phyloP scores from a whole-genome alignment of 2,329 filamentous ascomycete species.

The Bipolaris victoriae region DNA sequence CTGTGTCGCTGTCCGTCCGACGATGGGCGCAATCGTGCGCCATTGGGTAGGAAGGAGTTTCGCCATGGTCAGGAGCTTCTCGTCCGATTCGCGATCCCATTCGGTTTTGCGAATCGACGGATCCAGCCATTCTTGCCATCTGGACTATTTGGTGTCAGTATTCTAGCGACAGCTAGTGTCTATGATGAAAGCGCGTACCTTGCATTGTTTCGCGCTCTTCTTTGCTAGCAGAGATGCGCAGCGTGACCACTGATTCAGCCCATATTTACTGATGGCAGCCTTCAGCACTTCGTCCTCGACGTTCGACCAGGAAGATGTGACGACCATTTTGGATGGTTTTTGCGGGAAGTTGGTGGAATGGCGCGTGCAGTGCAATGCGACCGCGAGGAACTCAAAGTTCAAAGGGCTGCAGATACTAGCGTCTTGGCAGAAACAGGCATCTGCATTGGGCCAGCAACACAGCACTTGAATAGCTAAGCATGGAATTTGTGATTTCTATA shows the following conservation, averaged over 20 bases:
- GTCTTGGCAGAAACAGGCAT: slow-evolving; percentile 25
- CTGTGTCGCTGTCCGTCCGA: slow-evolving; percentile 94
- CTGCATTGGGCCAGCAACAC: slow-evolving; percentile 1
- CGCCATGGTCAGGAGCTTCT: slow-evolving; percentile 93
- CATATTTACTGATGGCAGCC: slow-evolving; percentile 60
- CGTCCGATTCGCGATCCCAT: slow-evolving; percentile 98
- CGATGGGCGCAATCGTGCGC: slow-evolving; percentile 96
- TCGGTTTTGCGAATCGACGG: slow-evolving; percentile 98
- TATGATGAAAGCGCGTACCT: slow-evolving; percentile 47
- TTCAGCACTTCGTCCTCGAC: slow-evolving; percentile 96
- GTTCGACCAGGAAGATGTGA: slow-evolving; percentile 55
- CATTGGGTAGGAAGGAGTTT: slow-evolving; percentile 99
- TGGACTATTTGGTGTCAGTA: slow-evolving; percentile 56
- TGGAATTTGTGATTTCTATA: not conserved
- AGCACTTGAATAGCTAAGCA: not conserved
- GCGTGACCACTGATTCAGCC: slow-evolving; percentile 83
- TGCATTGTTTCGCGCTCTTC: slow-evolving; percentile 98
- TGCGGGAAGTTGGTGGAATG: slow-evolving; percentile 16
- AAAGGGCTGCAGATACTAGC: slow-evolving; percentile 25
- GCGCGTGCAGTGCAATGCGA: slow-evolving; percentile 20
- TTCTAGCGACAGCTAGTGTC: not conserved
- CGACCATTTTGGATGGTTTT: slow-evolving; percentile 63
- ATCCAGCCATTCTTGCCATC: slow-evolving; percentile 98
- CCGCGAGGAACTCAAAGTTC: slow-evolving; percentile 31
- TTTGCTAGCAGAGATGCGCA: slow-evolving; percentile 95